Evolutionary conservation across 805 yeast species (phyloP), one percentile per base, ranked within the genome.

Genomic region (Pichia paraexigua): DNA sequence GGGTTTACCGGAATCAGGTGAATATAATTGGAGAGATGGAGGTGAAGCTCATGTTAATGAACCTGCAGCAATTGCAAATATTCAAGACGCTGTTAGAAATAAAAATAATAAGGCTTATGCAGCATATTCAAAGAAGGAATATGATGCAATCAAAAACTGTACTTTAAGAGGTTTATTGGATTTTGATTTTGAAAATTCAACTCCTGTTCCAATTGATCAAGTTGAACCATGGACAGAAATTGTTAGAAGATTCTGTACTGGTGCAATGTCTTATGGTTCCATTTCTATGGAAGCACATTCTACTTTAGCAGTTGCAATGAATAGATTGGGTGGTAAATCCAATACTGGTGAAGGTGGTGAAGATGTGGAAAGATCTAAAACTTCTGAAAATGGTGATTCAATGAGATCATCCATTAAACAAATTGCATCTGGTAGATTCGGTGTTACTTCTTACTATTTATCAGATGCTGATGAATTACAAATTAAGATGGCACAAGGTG

Each of bases 341-440:
- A 92, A 92, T 70, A 91, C 98, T 56, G 99, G 99, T 75, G 99
- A 92, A 76, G 99, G 99, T 76, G 99, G 99, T 76, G 99, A 92
- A 71, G 98, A 92, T 65, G 80, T 94, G 46, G 96, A 91, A 65
- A 79, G 97, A 61, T 87, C 96, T 7, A 73, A 77, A 48, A 85
- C 85, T 21, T 78, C 79, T 55, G 84, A 79, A 47, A 87, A 87
- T 61, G 98, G 98, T 63, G 98, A 94, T 68, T 89, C 98, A 10
- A 94, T 92, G 96, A 82, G 98, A 70, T 91, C 98, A n/a, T 89
- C 98, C 25, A 92, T 92, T 68, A 92, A 92, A 74, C 99, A 92
- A 73, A 86, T 92, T 68, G 99, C 99, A 17, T 89, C 97, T 44
- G 97, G 97, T 60, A 80, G 99, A 71, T 92, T 92, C 64, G 99